Evolutionary conservation across 83 land plant species (phyloP), one percentile per base, ranked within the genome.

Genomic region (Diphasiastrum complanatum): DNA sequence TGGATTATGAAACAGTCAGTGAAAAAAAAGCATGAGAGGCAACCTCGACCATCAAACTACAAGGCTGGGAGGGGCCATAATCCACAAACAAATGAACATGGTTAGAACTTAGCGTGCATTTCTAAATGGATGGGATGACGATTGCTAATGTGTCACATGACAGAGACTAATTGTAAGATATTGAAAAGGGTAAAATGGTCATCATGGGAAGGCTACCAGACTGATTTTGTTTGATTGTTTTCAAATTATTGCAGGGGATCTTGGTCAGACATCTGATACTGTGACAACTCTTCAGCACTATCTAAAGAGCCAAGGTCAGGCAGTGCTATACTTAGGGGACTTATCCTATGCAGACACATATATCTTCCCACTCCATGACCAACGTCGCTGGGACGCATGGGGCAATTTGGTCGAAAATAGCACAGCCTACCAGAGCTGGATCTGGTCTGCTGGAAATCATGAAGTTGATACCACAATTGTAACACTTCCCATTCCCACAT

Each of bases 391-490:
- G 92, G 92, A 87, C 61, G 61, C 85, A 19, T 87, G 88, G 88
- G 92, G 88, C 1, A 80, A 81, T 20, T 77, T 84, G 64, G 18
- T 76, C 47, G 88, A 87, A 61, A 38, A 24, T 47, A 78, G 79
- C 62, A 51, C 81, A 41, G 85, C 85, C 47, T 87, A 84, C 75
- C 85, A 84, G 70, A 81, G 88, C 29, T 87, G 92, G 92, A 79
- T 87, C 11, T 87, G 92, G 92, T 62, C 83, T 32, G 79, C 81
- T 36, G 92, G 92, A 20, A 87, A 87, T 76, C 92, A 87, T 79
- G 92, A 87, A 70, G 71, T 87, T 29, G 92, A 87, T 19, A 83
- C 71, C 61, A 47, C 64, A 43, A 83, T 82, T 45, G 36, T 78
- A 5, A 50, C 83, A 80, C 86, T 86, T 49, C 5, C 18, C n/a